Evolutionary conservation across 768 basidiomycete genomes (phyloP).

Genomic region (Leccinum broughii): DNA sequence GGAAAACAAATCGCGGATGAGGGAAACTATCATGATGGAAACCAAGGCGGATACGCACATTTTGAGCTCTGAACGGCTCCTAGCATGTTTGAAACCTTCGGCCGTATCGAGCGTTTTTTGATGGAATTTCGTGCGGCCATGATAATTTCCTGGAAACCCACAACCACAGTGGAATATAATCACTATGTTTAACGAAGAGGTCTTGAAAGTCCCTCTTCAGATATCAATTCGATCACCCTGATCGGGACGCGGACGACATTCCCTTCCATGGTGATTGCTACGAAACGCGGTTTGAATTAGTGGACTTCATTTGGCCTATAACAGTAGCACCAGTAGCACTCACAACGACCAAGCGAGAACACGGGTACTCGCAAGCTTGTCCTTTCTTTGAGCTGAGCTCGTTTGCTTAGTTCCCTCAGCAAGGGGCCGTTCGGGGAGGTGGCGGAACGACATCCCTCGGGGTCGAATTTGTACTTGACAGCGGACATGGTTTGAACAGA

Average conservation of each 20-base stretch:
- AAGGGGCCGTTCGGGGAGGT: slow-evolving; percentile 40
- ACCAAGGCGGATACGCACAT: slow-evolving; percentile 34
- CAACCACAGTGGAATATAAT: not conserved
- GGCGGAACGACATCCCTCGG: slow-evolving; percentile 42
- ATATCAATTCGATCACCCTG: slow-evolving; percentile 31
- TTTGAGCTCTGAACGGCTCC: slow-evolving; percentile 53
- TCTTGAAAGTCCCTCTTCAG: not conserved
- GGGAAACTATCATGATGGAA: not conserved
- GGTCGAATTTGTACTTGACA: slow-evolving; percentile 34
- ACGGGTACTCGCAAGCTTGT: slow-evolving; percentile 52
- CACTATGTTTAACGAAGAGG: not conserved
- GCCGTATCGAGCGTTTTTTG: slow-evolving; percentile 50
- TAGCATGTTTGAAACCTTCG: slow-evolving; percentile 36
- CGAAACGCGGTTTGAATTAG: not conserved
- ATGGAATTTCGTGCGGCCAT: slow-evolving; percentile 51
- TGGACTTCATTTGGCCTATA: not conserved
- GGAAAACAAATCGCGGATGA: not conserved
- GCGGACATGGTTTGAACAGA: slow-evolving; percentile 20
- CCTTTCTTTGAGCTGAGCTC: too few species aligned
- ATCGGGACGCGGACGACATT: slow-evolving; percentile 52
- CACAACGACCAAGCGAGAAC: slow-evolving; percentile 54
- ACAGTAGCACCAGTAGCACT: slow-evolving; percentile 3
- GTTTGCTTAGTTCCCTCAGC: too few species aligned
- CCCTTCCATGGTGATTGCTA: slow-evolving; percentile 45
- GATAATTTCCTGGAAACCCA: slow-evolving; percentile 45